Evolutionary conservation across 2,329 filamentous ascomycete genomes (phyloP), one percentile per base, ranked within the genome.

Genomic region (Penicillium sp.): DNA sequence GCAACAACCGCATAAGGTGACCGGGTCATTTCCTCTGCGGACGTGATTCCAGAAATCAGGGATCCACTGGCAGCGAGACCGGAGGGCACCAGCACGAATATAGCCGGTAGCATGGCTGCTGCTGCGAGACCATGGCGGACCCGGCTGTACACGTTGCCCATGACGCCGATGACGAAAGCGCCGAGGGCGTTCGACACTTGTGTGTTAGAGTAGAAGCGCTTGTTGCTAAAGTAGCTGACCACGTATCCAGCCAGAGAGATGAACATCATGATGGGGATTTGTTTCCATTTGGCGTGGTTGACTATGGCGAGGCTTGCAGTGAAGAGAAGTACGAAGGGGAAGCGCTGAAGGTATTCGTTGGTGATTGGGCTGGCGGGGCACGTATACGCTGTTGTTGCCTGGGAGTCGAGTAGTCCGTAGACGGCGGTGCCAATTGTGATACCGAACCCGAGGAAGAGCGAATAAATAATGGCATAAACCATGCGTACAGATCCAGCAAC

Each of bases 41-140:
- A 82, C 10, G 80, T 80, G 46, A 88, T 77, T 14, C 85, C 85
- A 0, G 80, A 78, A 1, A 88, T 79, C 18, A 88, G 70, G 4
- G 79, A 82, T 1, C 85, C 85, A 54, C 78, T 79, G 0, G 85
- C 83, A 2, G 85, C 83, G 2, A 88, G 75, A 1, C 85, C 85
- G 2, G 80, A 83, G 0, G 85, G 85, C 0, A 88, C 85, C 59
- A 87, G 83, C 2, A 87, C 84, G 62, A 96, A 96, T 63, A 96
- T 96, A 5, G 89, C 92, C 0, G 92, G 92, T 10, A 96, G 78
- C 82, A 96, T 91, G 1, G 90, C 89, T 0, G 91, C 91, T 0
- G 92, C 92, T 0, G 92, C 92, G 2, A 96, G 84, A 1, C 89
- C 90, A 71, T 93, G 92, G 13, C 89, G 75, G 37, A 82, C 67